Conservation (phyloP, 2,329 filamentous ascomycete species). For the Mollisiaceae sp. region DNA sequence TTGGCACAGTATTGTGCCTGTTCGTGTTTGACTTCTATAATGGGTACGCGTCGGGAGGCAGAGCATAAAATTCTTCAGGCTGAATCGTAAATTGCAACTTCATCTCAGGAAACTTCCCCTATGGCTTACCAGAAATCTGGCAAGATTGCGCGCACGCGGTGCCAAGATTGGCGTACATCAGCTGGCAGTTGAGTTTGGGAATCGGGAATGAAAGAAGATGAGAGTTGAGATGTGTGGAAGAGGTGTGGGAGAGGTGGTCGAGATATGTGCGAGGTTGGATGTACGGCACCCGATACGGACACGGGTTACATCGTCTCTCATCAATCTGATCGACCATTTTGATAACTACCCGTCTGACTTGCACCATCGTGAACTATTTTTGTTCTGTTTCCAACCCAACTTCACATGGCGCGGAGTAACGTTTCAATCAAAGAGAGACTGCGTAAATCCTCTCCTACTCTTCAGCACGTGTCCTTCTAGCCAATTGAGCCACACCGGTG, state of each 20-base stretch:
- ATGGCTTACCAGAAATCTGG: neutral
- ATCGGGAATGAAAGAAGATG: neutral
- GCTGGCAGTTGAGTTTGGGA: neutral
- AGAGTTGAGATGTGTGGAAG: constrained; percentile 1
- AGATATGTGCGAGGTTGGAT: neutral
- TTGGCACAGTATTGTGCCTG: neutral
- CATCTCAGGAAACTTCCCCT: neutral
- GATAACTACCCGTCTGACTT: neutral
- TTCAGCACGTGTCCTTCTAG: neutral
- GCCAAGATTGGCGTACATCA: neutral
- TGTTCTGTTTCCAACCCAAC: neutral
- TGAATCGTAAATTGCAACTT: constrained; percentile 16
- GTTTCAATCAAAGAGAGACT: constrained; percentile 19
- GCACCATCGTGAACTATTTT: neutral
- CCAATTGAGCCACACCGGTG: neutral
- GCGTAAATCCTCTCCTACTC: constrained; percentile 8
- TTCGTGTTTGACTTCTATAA: constrained; percentile 1
- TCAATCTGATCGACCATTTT: constrained; percentile 8
- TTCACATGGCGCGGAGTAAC: constrained; percentile 18
- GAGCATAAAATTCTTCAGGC: constrained; percentile 13
- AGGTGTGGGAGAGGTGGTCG: neutral
- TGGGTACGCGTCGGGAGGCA: constrained; percentile 14
- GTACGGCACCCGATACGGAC: constrained; percentile 11
- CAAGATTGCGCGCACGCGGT: constrained; percentile 7
- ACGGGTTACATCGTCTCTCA: neutral